A percentile compares a stretch with the other conserved stretches of the same genome.
Evolutionary conservation across 2,329 filamentous ascomycete genomes (phyloP).

Genomic region (Talaromyces sp.): DNA sequence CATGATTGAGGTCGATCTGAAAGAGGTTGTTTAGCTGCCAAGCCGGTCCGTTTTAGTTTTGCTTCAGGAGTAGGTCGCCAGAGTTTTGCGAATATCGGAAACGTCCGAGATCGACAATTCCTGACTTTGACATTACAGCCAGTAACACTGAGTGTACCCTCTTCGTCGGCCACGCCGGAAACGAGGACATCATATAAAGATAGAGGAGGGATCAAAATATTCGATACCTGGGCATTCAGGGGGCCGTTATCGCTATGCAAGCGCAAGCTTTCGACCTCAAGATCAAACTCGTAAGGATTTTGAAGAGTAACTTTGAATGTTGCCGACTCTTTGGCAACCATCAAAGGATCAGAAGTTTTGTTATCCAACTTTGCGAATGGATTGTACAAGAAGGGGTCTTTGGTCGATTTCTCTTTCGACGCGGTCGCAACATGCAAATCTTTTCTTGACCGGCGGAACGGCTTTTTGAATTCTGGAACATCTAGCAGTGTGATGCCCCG

Average conservation of each 20-base stretch:
- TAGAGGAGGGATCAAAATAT: constrained; percentile 70
- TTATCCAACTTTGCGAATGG: constrained; percentile 71
- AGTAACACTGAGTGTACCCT: constrained; percentile 67
- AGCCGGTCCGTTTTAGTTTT: constrained; percentile 73
- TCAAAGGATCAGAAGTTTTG: constrained; percentile 56
- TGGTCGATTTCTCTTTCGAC: constrained; percentile 34
- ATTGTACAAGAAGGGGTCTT: constrained; percentile 91
- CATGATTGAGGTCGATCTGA: constrained; percentile 44
- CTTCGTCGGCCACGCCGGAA: constrained; percentile 59
- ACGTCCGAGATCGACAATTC: constrained; percentile 75
- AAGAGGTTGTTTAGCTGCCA: constrained; percentile 51
- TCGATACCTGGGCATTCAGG: constrained; percentile 62
- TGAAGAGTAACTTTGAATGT: constrained; percentile 80
- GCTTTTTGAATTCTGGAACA: constrained; percentile 53
- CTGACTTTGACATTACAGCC: constrained; percentile 76
- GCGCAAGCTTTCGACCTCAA: constrained; percentile 78
- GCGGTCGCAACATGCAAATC: constrained; percentile 45
- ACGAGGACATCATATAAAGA: constrained; percentile 74
- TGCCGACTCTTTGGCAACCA: constrained; percentile 74
- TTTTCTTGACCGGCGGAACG: constrained; percentile 58
- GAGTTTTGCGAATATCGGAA: constrained; percentile 72
- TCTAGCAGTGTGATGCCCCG: constrained; percentile 69
- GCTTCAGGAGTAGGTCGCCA: constrained; percentile 66
- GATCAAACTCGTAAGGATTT: constrained; percentile 88
- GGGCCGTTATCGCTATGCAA: constrained; percentile 69